phyloP scores from a whole-genome alignment of 352 stramenopile species.

The Phytophthora pistaciae region DNA sequence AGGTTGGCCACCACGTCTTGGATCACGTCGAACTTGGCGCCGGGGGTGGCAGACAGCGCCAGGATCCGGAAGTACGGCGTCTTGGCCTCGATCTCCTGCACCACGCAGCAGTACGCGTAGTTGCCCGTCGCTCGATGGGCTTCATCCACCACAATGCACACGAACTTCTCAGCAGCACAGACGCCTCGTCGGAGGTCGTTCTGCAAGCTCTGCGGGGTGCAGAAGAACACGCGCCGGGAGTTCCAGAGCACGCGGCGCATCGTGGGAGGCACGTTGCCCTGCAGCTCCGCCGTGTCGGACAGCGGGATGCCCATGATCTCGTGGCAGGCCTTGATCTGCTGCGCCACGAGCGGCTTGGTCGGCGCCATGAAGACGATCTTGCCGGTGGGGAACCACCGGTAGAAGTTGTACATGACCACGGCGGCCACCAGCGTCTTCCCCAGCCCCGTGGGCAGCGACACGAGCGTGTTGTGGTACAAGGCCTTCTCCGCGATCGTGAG shows the following conservation, averaged over 20 bases:
- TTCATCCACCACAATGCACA: constrained; percentile 98
- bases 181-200: constrained; percentile 94
- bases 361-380: constrained; percentile 99
- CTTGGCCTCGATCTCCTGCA: constrained; percentile 70
- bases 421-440: constrained; percentile 99
- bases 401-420: constrained; percentile 99
- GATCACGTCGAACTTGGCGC: constrained; percentile 95
- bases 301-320: constrained; percentile 96
- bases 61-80: constrained; percentile 92
- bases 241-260: constrained; percentile 91
- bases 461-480: constrained; percentile 98
- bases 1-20: constrained; percentile 97
- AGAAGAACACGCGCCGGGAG: constrained; percentile 97
- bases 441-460: constrained; percentile 98
- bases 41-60: constrained; percentile 97
- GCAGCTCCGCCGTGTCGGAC: constrained; percentile 81
- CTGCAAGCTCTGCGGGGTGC: constrained; percentile 97
- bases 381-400: constrained; percentile 96
- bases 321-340: constrained; percentile 98
- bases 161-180: constrained; percentile 85
- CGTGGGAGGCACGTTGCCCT: constrained; percentile 80
- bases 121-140: constrained; percentile 97
- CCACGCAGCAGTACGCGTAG: constrained; percentile 97
- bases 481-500: constrained; percentile 93
- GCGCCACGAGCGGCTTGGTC: constrained; percentile 97